Evolutionary conservation across 495 filamentous ascomycete genomes (phyloP).

Genomic region (Lindgomyces ingoldianus): DNA sequence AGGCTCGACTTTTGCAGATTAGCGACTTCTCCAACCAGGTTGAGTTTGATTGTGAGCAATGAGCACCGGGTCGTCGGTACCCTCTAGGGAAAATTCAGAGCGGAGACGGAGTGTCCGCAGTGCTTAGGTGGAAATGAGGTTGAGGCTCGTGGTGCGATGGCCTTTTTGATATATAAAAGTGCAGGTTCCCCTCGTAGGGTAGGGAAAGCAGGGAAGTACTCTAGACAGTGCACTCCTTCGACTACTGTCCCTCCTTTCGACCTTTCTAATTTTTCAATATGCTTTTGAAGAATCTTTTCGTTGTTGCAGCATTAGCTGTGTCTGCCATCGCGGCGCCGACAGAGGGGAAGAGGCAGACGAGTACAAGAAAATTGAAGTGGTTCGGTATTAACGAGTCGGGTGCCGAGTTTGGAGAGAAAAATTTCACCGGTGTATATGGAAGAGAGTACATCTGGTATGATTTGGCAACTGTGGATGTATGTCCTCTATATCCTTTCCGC

Average conservation of each 20-base stretch:
- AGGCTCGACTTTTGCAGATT: constrained; percentile 9
- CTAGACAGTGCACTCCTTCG: constrained; percentile 1
- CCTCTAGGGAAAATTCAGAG: neutral
- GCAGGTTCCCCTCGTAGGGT: neutral
- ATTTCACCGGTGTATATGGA: constrained; percentile 34
- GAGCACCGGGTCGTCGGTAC: constrained; percentile 5
- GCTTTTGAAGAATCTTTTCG: constrained; percentile 23
- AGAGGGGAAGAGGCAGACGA: constrained; percentile 9
- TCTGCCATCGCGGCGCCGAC: constrained; percentile 17
- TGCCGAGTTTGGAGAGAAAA: constrained; percentile 34
- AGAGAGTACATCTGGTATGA: constrained; percentile 37
- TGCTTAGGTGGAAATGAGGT: constrained; percentile 11
- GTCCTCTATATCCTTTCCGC: neutral
- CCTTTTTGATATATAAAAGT: constrained; percentile 9
- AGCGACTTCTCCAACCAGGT: constrained; percentile 3
- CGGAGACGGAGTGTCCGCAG: constrained; percentile 11
- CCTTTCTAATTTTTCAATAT: constrained; percentile 1
- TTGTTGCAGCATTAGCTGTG: constrained; percentile 1
- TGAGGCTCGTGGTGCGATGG: neutral
- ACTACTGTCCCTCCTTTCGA: neutral
- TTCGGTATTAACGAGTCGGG: constrained; percentile 37
- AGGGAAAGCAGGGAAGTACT: neutral
- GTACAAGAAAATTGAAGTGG: constrained; percentile 26
- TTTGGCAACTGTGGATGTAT: constrained; percentile 29
- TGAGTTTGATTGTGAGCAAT: neutral